Percentiles rank a stretch among this genome's conserved stretches.
phyloP scores from a whole-genome alignment of 805 yeast genomes.

The Lachancea sp. region DNA sequence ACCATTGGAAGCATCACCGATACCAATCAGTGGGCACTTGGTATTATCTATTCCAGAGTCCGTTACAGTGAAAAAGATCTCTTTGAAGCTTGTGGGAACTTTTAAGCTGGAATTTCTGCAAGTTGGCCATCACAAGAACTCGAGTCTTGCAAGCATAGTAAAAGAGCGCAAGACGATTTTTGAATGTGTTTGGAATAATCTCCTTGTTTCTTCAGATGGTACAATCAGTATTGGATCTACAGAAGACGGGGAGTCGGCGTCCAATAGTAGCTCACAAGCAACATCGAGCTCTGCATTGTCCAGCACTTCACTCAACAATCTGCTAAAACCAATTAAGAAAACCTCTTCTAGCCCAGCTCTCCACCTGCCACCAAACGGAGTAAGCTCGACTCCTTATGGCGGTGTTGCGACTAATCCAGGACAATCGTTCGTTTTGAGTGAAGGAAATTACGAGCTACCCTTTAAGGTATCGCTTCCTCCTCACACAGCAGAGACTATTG shows the following conservation, averaged over 20 bases:
- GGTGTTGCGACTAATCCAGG: slow-evolving; percentile 19
- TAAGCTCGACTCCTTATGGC: slow-evolving; percentile 32
- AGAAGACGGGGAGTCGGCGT: neutral
- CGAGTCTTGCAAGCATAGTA: slow-evolving; percentile 34
- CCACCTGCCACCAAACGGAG: slow-evolving; percentile 26
- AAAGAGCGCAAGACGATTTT: slow-evolving; percentile 53
- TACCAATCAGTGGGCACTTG: slow-evolving; percentile 65
- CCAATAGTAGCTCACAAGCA: neutral
- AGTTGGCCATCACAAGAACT: slow-evolving; percentile 36
- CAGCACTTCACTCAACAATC: slow-evolving; percentile 9
- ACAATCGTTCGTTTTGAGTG: slow-evolving; percentile 39
- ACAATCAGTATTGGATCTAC: slow-evolving; percentile 14
- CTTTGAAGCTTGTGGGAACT: slow-evolving; percentile 56
- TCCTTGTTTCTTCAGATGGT: slow-evolving; percentile 33
- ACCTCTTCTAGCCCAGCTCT: slow-evolving; percentile 18
- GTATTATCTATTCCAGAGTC: slow-evolving; percentile 68
- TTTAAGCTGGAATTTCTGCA: slow-evolving; percentile 54
- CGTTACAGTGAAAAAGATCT: slow-evolving; percentile 51
- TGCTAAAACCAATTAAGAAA: slow-evolving; percentile 4
- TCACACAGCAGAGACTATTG: slow-evolving; percentile 76
- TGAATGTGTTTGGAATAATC: slow-evolving; percentile 69
- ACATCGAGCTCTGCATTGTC: slow-evolving; percentile 9
- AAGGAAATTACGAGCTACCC: slow-evolving; percentile 83
- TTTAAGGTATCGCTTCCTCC: slow-evolving; percentile 80
- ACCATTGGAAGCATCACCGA: slow-evolving; percentile 68